phyloP scores from a whole-genome alignment of 2,329 filamentous ascomycete genomes.

The Stagonosporopsis chrysanthemi region DNA sequence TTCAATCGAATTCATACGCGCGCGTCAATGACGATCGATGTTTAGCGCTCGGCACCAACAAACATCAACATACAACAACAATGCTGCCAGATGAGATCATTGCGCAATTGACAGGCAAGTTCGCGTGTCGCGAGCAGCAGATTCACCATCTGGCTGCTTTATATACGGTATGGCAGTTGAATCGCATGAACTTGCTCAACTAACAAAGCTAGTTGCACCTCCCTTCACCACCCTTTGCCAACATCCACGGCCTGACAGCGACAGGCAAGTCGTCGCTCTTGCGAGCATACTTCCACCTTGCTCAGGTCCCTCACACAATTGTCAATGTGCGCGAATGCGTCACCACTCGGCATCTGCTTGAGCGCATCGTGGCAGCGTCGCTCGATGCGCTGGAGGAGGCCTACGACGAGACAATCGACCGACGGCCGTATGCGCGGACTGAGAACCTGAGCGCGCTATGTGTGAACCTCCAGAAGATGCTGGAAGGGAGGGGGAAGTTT shows the following conservation, averaged over 20 bases:
- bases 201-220: conserved; percentile 62
- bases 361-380: conserved; percentile 68
- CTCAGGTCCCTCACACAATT: conserved; percentile 64
- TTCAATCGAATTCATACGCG: no score
- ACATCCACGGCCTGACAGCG: conserved; percentile 83
- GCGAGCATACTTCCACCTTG: conserved; percentile 64
- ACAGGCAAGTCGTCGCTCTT: conserved; percentile 84
- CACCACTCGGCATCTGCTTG: conserved; percentile 77
- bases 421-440: conserved; percentile 67
- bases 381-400: conserved; percentile 47
- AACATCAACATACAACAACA: conserved; percentile 6
- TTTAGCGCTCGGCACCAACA: background rate
- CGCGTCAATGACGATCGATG: conserved; percentile 14
- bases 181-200: background rate
- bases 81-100: conserved; percentile 51
- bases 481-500: conserved; percentile 68
- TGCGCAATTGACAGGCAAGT: conserved; percentile 46
- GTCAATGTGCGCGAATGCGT: conserved; percentile 79
- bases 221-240: conserved; percentile 75
- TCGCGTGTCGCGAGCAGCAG: conserved; percentile 57
- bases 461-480: conserved; percentile 72
- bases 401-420: conserved; percentile 52
- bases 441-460: conserved; percentile 81
- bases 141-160: conserved; percentile 56
- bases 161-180: conserved; percentile 48